These are phyloP conservation scores for Tritrichomonas foetus DNA, from an alignment of 208 protist species.

Conservation along the genomic window DNA sequence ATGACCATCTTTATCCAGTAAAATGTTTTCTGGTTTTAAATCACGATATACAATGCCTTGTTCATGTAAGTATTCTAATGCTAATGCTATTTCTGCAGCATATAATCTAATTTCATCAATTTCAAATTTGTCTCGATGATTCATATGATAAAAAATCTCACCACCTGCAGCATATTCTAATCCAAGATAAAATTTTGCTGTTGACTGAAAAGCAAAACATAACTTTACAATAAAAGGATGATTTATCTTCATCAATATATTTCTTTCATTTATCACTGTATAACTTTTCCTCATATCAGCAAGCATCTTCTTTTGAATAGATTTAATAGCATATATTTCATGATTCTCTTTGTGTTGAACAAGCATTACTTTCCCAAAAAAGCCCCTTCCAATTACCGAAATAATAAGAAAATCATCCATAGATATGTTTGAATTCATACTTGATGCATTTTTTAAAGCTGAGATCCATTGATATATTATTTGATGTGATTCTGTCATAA, in stretches of 20 bases:
- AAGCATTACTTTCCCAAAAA: neutral
- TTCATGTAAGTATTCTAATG: constrained; percentile 59
- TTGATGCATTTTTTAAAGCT: too few species aligned
- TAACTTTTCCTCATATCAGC: neutral
- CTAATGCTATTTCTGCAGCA: constrained; percentile 62
- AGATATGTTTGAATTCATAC: too few species aligned
- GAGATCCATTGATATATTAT: too few species aligned
- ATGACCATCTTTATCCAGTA: too few species aligned
- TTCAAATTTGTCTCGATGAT: constrained; percentile 53
- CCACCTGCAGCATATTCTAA: constrained; percentile 64
- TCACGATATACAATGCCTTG: constrained; percentile 59
- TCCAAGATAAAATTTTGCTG: constrained; percentile 61
- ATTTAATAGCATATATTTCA: constrained; percentile 66
- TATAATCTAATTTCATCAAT: constrained; percentile 58
- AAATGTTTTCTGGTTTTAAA: constrained; percentile 68
- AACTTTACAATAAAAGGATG: constrained; percentile 65
- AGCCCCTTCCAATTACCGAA: neutral
- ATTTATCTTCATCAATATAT: constrained; percentile 56
- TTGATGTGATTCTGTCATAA: too few species aligned
- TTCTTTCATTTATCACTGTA: constrained; percentile 54
- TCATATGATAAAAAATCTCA: constrained; percentile 70
- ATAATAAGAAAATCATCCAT: neutral
- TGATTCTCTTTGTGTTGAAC: neutral
- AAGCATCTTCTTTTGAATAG: constrained; percentile 53
- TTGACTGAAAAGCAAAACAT: constrained; percentile 64